phyloP scores from a whole-genome alignment of 2,329 filamentous ascomycete genomes.

The Penicillium sclerotigenum region DNA sequence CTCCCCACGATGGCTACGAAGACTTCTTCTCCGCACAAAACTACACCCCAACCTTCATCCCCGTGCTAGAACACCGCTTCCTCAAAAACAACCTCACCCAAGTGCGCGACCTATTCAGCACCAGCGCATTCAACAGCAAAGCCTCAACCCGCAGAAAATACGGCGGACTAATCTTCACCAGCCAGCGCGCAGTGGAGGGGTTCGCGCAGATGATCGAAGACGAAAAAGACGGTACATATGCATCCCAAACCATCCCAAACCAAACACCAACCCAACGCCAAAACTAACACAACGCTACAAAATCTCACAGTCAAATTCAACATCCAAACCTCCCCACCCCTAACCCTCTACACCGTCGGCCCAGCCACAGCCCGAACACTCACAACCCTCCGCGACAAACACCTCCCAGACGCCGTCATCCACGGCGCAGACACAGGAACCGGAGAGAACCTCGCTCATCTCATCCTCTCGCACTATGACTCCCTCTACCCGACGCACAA shows the following conservation, averaged over 20 bases:
- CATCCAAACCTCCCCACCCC: slow-evolving; percentile 27
- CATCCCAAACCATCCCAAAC: not conserved
- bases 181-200: slow-evolving; percentile 49
- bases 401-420: slow-evolving; percentile 56
- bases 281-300: not conserved
- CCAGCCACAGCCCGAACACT: slow-evolving; percentile 64
- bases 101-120: slow-evolving; percentile 38
- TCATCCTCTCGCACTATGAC: slow-evolving; percentile 77
- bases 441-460: slow-evolving; percentile 72
- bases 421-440: slow-evolving; percentile 80
- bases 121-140: slow-evolving; percentile 24
- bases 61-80: slow-evolving; percentile 47
- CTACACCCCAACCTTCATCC: slow-evolving; percentile 43
- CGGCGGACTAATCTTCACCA: slow-evolving; percentile 51
- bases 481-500: slow-evolving; percentile 19
- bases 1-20: slow-evolving; percentile 45
- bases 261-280: not conserved
- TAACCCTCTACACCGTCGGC: slow-evolving; percentile 47
- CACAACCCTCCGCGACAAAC: slow-evolving; percentile 43
- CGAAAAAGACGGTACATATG: slow-evolving; percentile 28
- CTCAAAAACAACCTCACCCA: slow-evolving; percentile 34
- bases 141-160: slow-evolving; percentile 27
- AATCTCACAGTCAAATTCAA: no score
- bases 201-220: slow-evolving; percentile 38
- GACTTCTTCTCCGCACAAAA: slow-evolving; percentile 41